Percentiles rank a stretch among this genome's conserved stretches.
phyloP scores from a whole-genome alignment of 768 basidiomycete genomes.

The Mycena belliarum region DNA sequence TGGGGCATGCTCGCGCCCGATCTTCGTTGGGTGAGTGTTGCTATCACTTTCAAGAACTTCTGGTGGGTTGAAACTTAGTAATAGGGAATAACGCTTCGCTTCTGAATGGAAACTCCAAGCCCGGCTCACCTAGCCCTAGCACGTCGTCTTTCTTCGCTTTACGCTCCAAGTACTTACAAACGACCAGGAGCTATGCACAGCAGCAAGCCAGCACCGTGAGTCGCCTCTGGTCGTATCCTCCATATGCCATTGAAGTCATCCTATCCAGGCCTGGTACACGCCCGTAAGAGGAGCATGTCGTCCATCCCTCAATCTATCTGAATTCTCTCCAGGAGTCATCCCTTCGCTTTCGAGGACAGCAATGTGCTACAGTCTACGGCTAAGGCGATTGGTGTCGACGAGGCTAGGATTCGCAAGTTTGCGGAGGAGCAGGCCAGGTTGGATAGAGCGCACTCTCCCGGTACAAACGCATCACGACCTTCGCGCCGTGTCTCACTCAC shows the following conservation, averaged over 20 bases:
- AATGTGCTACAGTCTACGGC: slow-evolving; percentile 9
- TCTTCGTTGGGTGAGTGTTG: slow-evolving; percentile 18
- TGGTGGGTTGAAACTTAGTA: not conserved
- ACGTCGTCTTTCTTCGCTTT: not conserved
- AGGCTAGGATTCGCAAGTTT: slow-evolving; percentile 20
- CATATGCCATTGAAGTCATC: not conserved
- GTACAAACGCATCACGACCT: not conserved
- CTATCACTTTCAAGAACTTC: no score
- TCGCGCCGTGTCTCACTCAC: not conserved
- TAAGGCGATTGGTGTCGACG: slow-evolving; percentile 11
- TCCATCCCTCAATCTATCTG: not conserved
- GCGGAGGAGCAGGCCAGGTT: slow-evolving; percentile 20
- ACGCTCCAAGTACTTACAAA: not conserved
- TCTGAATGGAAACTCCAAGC: slow-evolving; percentile 9
- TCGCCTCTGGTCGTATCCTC: no score
- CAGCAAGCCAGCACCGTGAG: not conserved
- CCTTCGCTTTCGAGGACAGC: slow-evolving; percentile 4
- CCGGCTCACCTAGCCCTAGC: slow-evolving; percentile 8
- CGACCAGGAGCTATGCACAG: slow-evolving; percentile 9
- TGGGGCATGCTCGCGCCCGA: slow-evolving; percentile 10
- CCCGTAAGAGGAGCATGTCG: slow-evolving; percentile 7
- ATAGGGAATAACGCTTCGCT: slow-evolving; percentile 16
- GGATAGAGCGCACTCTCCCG: slow-evolving; percentile 17
- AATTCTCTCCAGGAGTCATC: slow-evolving; percentile 3
- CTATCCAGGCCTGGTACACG: slow-evolving; percentile 5